These are phyloP conservation scores for Setaria italica DNA, from an alignment of 202 grass and related monocot genomes.

Conservation along the genomic window DNA sequence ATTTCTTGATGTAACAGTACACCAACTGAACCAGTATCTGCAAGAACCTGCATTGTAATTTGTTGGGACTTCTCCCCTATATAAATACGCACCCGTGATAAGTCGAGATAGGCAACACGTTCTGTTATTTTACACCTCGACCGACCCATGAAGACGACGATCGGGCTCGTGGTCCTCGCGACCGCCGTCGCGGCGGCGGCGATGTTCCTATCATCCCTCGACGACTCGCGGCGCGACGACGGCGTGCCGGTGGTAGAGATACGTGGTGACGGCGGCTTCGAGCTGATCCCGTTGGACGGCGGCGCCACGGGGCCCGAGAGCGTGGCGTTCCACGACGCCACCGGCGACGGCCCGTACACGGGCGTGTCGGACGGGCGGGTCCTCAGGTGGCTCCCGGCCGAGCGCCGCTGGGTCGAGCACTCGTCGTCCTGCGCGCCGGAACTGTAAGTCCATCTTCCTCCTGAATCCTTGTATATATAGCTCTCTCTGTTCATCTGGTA, in stretches of 20 bases:
- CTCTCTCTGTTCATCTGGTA: neutral
- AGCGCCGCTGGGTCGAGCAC: conserved; percentile 49
- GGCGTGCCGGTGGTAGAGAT: neutral
- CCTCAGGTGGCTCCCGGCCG: conserved; percentile 48
- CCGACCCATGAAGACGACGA: neutral
- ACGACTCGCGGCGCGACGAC: neutral
- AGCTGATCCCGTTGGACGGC: conserved; percentile 43
- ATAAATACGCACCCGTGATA: too few species aligned
- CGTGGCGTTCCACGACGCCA: conserved; percentile 49
- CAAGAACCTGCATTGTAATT: too few species aligned
- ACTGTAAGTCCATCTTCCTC: conserved; percentile 25
- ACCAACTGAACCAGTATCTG: too few species aligned
- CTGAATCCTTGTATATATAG: too few species aligned
- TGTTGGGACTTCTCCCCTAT: too few species aligned
- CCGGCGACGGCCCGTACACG: conserved; percentile 51
- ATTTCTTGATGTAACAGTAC: too few species aligned
- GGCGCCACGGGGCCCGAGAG: conserved; percentile 69
- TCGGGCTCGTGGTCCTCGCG: neutral
- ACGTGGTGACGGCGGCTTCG: neutral
- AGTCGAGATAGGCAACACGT: too few species aligned
- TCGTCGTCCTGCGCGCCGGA: conserved; percentile 46
- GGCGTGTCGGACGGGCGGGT: conserved; percentile 78
- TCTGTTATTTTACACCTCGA: neutral
- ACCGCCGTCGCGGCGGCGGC: neutral
- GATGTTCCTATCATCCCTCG: neutral